phyloP scores from a whole-genome alignment of 2,329 filamentous ascomycete species.

The Pestalotiopsis sp. region DNA sequence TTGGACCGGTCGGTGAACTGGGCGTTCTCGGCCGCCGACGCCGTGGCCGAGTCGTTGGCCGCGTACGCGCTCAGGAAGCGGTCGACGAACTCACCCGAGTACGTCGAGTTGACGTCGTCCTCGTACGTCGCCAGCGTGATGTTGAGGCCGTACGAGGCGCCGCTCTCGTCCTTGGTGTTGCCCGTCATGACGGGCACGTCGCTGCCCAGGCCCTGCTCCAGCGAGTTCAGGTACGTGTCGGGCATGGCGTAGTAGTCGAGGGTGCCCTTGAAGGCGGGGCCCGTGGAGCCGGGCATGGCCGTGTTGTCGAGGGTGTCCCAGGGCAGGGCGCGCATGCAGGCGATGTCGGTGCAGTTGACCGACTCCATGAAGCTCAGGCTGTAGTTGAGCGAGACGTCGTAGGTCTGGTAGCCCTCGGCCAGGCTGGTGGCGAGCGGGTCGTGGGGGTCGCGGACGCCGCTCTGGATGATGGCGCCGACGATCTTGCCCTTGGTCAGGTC shows the following conservation, averaged over 20 bases:
- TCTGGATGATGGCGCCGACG: slow-evolving; percentile 33
- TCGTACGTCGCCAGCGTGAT: slow-evolving; percentile 20
- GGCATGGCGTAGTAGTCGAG: slow-evolving; percentile 31
- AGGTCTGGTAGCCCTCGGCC: slow-evolving; percentile 27
- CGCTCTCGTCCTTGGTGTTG: slow-evolving; percentile 30
- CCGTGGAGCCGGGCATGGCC: slow-evolving; percentile 21
- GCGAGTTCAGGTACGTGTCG: slow-evolving; percentile 23
- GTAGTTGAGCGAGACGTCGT: slow-evolving; percentile 20
- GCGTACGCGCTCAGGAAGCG: slow-evolving; percentile 27
- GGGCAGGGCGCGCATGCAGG: slow-evolving; percentile 21
- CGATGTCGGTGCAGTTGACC: slow-evolving; percentile 23
- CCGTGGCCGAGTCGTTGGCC: slow-evolving; percentile 19
- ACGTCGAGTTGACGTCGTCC: slow-evolving; percentile 20
- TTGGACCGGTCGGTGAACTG: slow-evolving; percentile 26
- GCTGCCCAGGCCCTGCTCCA: slow-evolving; percentile 14
- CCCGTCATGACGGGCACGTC: slow-evolving; percentile 33
- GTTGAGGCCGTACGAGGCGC: slow-evolving; percentile 15
- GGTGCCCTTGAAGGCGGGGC: slow-evolving; percentile 26
- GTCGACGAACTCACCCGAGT: slow-evolving; percentile 19
- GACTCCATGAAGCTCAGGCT: slow-evolving; percentile 19
- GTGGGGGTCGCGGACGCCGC: slow-evolving; percentile 31
- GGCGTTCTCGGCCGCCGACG: slow-evolving; percentile 24
- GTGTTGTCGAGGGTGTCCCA: slow-evolving; percentile 18
- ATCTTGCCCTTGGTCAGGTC: slow-evolving; percentile 26
- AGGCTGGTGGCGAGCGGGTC: slow-evolving; percentile 29